These are phyloP conservation scores for Apiospora sp. DNA, from an alignment of 2,329 filamentous ascomycete species.

Conservation along the genomic window DNA sequence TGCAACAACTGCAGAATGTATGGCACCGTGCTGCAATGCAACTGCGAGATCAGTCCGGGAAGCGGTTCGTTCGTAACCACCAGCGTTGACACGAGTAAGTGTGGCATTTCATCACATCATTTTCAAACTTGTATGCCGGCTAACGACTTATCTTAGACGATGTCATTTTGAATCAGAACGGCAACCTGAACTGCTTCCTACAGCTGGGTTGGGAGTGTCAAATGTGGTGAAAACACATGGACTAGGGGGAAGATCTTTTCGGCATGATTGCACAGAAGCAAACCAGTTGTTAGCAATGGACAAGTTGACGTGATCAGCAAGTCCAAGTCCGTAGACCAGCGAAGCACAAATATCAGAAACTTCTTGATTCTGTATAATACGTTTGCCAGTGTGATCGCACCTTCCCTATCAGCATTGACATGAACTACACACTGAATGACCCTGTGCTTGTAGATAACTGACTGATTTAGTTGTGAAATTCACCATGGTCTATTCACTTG, in stretches of 20 bases:
- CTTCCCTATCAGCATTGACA: background rate
- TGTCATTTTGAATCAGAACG: background rate
- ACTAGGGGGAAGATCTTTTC: too few species aligned
- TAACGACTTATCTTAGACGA: background rate
- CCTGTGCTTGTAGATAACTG: too few species aligned
- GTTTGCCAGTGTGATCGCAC: background rate
- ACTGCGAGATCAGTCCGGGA: background rate
- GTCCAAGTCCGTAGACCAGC: background rate
- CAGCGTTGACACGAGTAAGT: background rate
- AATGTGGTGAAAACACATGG: background rate
- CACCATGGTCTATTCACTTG: background rate
- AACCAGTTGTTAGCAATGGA: background rate
- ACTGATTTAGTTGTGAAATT: background rate
- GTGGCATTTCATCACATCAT: background rate
- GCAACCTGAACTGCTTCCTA: background rate
- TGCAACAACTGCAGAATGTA: background rate
- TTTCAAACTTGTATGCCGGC: background rate
- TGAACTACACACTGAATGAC: background rate
- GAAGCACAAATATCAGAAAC: background rate
- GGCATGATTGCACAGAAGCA: background rate
- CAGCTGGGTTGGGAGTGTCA: background rate
- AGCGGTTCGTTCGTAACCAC: too few species aligned
- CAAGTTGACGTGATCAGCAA: background rate
- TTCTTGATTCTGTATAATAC: background rate
- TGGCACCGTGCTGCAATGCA: background rate